These are phyloP conservation scores for Mycena filopes DNA, from an alignment of 768 basidiomycete genomes.

Conservation along the genomic window DNA sequence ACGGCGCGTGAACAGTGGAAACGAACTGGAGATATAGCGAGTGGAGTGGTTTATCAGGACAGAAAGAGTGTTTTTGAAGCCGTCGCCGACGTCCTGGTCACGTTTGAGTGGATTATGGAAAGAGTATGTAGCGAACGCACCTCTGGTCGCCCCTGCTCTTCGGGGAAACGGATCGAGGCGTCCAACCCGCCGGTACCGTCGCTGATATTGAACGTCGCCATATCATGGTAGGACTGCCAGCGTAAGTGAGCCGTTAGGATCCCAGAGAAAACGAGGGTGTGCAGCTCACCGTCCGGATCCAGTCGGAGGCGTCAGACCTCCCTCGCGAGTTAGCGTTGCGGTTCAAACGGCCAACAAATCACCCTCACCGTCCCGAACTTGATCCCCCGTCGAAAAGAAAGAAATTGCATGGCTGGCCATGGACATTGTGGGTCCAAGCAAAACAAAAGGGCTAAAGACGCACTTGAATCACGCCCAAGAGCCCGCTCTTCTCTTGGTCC, in stretches of 20 bases:
- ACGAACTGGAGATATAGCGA: slow-evolving; percentile 7
- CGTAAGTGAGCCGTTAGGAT: neutral
- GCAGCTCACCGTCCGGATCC: slow-evolving; percentile 18
- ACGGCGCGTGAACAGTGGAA: neutral
- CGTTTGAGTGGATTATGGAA: neutral
- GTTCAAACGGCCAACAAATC: too few species aligned
- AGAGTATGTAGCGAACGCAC: neutral
- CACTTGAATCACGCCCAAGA: too few species aligned
- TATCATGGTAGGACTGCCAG: slow-evolving; percentile 41
- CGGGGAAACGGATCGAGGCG: too few species aligned
- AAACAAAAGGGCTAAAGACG: too few species aligned
- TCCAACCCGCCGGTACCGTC: neutral
- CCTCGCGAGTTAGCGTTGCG: too few species aligned
- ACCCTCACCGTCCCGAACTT: too few species aligned
- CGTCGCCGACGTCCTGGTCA: slow-evolving; percentile 8
- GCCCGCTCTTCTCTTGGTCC: neutral
- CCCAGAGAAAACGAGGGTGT: neutral
- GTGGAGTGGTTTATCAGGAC: neutral
- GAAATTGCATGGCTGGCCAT: neutral
- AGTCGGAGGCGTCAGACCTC: slow-evolving; percentile 10
- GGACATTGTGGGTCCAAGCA: too few species aligned
- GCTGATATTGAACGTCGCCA: slow-evolving; percentile 37
- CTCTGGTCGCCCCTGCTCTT: neutral
- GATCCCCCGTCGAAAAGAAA: neutral
- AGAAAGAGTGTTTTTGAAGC: neutral